Base-by-base conservation (phyloP, 495 filamentous ascomycete species). In the Penicillium manginii region DNA sequence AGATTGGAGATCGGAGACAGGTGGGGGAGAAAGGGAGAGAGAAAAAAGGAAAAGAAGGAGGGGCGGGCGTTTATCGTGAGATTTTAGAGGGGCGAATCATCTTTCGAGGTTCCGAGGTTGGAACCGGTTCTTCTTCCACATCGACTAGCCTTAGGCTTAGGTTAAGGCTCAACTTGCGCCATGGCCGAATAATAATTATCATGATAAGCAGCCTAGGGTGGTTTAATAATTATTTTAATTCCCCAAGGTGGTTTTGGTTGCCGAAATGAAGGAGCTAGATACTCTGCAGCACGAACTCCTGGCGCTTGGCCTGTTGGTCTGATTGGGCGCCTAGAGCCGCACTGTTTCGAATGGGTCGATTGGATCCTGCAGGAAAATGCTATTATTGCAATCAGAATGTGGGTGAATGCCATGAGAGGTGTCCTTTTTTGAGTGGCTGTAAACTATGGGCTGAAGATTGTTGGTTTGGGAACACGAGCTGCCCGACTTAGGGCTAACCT, bases 301-400 rank as follows among this genome's bases (percentile, higher is more conserved):
- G 57, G 54, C 55, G 61, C 31, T 51, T 57, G 43, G 19, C 31
- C 31, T 42, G 33, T 17, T 12, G 11, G 17, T 14, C 12, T 60
- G 57, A 63, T 64, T 67, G 64, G 64, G 54, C 58, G 56, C 57
- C 50, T 54, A 58, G 35, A 56, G 40, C 40, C 40, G 40, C 40
- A 43, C 12, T 2, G 40, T 17, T 17, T 43, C 40, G n/a, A 43
- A n/a, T 9, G 40, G 40, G 19, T 39, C 35, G 12, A 29, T 29
- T 29, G 26, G 26, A 29, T 39, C 40, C 15, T 17, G 40, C 40
- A 43, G 17, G 8, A 9, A 43, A 37, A 37, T 37, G 11, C 15
- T 14, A 37, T 14, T 14, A 4, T 3, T 14, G 35, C 14, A n/a
- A 37, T 37, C 11, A 14, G 35, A 37, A 6, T 14, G 5, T 37